phyloP scores from a whole-genome alignment of 2,329 filamentous ascomycete genomes.

The Zopfia rhizophila region DNA sequence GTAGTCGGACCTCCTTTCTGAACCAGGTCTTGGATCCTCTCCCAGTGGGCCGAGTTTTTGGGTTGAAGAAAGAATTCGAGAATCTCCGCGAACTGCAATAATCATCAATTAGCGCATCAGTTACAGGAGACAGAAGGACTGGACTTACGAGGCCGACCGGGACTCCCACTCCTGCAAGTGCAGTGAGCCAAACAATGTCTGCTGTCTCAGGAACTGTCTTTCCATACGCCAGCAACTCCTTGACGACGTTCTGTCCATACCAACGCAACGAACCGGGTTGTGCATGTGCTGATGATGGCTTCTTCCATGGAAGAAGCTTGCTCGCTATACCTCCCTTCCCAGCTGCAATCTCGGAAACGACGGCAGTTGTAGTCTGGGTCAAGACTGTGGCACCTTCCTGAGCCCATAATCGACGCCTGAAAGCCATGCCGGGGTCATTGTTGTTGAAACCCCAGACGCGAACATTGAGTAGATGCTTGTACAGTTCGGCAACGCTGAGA shows the following conservation, averaged over 20 bases:
- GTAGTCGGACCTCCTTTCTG: too few species aligned
- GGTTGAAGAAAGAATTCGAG: constrained; percentile 6
- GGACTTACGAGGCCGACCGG: constrained; percentile 10
- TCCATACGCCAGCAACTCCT: constrained; percentile 7
- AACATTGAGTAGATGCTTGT: constrained; percentile 57
- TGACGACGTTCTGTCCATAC: constrained; percentile 12
- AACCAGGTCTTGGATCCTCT: constrained; percentile 5
- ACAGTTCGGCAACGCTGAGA: constrained; percentile 66
- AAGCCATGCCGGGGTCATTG: constrained; percentile 59
- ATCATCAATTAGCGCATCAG: too few species aligned
- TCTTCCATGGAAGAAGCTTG: background rate
- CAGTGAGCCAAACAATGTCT: constrained; percentile 14
- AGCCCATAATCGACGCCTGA: constrained; percentile 58
- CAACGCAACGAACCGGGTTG: constrained; percentile 3
- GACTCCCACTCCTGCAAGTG: constrained; percentile 11
- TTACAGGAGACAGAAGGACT: too few species aligned
- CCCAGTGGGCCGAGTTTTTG: constrained; percentile 11
- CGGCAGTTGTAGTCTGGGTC: constrained; percentile 52
- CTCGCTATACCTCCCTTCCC: background rate
- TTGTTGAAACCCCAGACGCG: constrained; percentile 61
- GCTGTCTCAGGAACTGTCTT: constrained; percentile 10
- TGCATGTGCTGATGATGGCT: background rate
- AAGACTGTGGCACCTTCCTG: constrained; percentile 53
- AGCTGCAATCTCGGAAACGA: constrained; percentile 35
- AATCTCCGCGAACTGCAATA: constrained; percentile 11